Evolutionary conservation across 108 stramenopile genomes (phyloP).

Genomic region (Tribonema minus): DNA sequence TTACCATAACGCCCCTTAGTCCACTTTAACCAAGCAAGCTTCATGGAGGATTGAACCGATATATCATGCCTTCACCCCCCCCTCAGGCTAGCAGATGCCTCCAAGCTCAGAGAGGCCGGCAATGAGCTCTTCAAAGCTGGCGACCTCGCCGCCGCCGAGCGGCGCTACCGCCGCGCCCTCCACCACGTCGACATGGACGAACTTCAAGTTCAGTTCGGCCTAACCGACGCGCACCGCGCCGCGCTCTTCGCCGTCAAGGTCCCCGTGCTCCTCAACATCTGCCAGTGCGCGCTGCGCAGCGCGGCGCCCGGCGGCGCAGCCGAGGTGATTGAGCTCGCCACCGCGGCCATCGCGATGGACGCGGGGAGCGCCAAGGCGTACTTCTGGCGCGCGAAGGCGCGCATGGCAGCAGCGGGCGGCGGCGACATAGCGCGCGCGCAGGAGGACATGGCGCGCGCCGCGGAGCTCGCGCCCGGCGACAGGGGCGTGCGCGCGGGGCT

Average conservation of each 20-base stretch:
- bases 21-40: too few relatives aligned
- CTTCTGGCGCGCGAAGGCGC: conserved; percentile 32
- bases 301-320: neutral
- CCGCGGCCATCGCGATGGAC: neutral
- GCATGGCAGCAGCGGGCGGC: neutral
- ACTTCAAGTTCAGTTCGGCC: conserved; percentile 24
- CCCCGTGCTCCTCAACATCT: conserved; percentile 24
- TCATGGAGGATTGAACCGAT: too few relatives aligned
- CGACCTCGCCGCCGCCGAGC: too few relatives aligned
- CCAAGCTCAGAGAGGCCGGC: too few relatives aligned
- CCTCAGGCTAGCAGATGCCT: too few relatives aligned
- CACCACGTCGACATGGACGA: conserved; percentile 31
- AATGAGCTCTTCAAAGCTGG: too few relatives aligned
- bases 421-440: too few relatives aligned
- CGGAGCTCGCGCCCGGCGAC: conserved; percentile 4
- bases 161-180: conserved; percentile 13
- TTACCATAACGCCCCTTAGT: too few relatives aligned
- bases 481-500: conserved; percentile 4
- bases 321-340: conserved; percentile 17
- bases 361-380: conserved; percentile 9
- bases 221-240: conserved; percentile 21
- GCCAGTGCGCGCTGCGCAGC: conserved; percentile 8
- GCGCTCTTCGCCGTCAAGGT: conserved; percentile 6
- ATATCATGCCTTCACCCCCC: too few relatives aligned
- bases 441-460: neutral